Conservation (phyloP, 169 alveolate genomes). For the Babesia divergens region DNA sequence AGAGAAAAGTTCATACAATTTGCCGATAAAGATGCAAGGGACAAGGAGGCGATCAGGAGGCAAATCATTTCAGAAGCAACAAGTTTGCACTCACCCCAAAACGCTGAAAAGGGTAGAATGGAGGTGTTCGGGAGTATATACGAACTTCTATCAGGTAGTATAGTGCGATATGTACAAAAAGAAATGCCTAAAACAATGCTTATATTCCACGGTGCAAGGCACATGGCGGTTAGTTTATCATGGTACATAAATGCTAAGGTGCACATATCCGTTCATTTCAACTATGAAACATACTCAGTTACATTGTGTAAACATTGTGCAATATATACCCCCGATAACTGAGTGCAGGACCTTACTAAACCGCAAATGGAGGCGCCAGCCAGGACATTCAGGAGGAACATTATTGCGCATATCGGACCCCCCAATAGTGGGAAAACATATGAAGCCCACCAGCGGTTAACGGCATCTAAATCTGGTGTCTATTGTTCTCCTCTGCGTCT, state of each 20-base stretch:
- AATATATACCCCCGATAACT: too few species aligned
- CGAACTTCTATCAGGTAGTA: background rate
- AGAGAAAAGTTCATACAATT: slow-evolving; percentile 29
- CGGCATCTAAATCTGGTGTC: slow-evolving; percentile 80
- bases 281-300: too few species aligned
- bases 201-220: slow-evolving; percentile 33
- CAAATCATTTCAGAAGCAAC: background rate
- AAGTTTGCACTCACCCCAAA: background rate
- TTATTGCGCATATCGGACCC: slow-evolving; percentile 87
- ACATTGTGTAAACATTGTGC: too few species aligned
- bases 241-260: too few species aligned
- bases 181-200: slow-evolving; percentile 34
- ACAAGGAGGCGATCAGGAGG: slow-evolving; percentile 7
- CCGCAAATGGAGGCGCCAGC: slow-evolving; percentile 20
- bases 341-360: slow-evolving; percentile 5
- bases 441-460: slow-evolving; percentile 78
- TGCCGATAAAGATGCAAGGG: background rate
- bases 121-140: background rate
- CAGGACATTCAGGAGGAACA: slow-evolving; percentile 66
- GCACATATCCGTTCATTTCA: background rate
- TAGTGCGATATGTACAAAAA: background rate
- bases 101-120: background rate
- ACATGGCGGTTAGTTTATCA: slow-evolving; percentile 24
- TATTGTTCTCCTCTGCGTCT: slow-evolving; percentile 91
- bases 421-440: slow-evolving; percentile 92